Evolutionary conservation across 1,139 yeast species (phyloP).

Genomic region (Blastobotrys aristatus): DNA sequence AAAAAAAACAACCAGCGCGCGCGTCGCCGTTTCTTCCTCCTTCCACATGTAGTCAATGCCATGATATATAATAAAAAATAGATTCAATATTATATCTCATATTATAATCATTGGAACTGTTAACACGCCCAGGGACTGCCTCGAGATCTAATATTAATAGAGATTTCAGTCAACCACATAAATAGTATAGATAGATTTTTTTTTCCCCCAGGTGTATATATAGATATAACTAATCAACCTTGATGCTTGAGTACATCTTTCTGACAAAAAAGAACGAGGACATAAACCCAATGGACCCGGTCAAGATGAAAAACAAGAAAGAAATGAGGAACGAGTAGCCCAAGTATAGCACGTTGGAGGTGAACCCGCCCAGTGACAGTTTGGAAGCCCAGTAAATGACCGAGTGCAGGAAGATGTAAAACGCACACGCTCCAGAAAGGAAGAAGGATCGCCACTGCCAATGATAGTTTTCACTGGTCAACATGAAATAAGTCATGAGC

Average conservation of each 20-base stretch:
- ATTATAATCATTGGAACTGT: too few relatives aligned
- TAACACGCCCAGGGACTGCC: too few relatives aligned
- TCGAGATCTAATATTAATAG: too few relatives aligned
- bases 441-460: conserved; percentile 97
- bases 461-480: conserved; percentile 86
- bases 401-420: conserved; percentile 82
- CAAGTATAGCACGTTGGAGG: conserved; percentile 70
- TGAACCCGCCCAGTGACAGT: conserved; percentile 69
- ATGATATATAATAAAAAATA: too few relatives aligned
- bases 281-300: conserved; percentile 85
- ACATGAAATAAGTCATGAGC: conserved; percentile 73
- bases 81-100: too few relatives aligned
- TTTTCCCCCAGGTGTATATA: not conserved
- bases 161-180: too few relatives aligned
- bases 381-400: conserved; percentile 44
- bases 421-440: conserved; percentile 84
- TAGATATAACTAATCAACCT: conserved; percentile 53
- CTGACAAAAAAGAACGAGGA: conserved; percentile 71
- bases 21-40: too few relatives aligned
- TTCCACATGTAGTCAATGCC: too few relatives aligned
- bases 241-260: conserved; percentile 76
- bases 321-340: conserved; percentile 83
- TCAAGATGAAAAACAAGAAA: conserved; percentile 65
- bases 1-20: too few relatives aligned
- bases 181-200: too few relatives aligned